phyloP scores from a whole-genome alignment of 2,329 filamentous ascomycete species.

The Hypocrella siamensis region DNA sequence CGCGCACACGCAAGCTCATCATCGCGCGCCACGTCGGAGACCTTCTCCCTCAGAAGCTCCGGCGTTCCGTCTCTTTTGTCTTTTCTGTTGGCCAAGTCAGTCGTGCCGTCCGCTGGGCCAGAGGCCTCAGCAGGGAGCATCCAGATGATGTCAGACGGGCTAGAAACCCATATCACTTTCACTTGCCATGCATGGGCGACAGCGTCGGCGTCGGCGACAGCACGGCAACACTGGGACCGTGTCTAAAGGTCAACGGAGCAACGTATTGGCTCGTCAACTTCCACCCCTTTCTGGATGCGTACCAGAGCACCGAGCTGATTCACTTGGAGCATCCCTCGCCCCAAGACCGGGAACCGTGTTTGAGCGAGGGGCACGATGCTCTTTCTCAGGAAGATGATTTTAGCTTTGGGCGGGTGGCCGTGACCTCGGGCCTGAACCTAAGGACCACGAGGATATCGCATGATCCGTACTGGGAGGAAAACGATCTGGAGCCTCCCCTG shows the following conservation, averaged over 20 bases:
- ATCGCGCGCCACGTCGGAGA: constrained; percentile 25
- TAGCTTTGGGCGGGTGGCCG: constrained; percentile 18
- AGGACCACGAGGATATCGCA: constrained; percentile 27
- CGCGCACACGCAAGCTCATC: constrained; percentile 19
- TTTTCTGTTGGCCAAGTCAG: constrained; percentile 22
- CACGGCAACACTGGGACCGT: constrained; percentile 26
- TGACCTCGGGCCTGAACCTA: constrained; percentile 24
- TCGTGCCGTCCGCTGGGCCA: constrained; percentile 21
- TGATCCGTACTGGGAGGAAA: constrained; percentile 28
- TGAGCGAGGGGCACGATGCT: constrained; percentile 20
- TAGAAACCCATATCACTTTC: constrained; percentile 26
- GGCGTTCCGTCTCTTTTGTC: constrained; percentile 16
- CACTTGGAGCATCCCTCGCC: constrained; percentile 24
- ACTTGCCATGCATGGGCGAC: constrained; percentile 27
- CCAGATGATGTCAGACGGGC: constrained; percentile 24
- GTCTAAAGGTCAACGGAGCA: constrained; percentile 19
- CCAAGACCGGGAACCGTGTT: constrained; percentile 20
- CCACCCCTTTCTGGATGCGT: constrained; percentile 25
- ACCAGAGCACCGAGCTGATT: constrained; percentile 11
- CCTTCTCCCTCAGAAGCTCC: constrained; percentile 19
- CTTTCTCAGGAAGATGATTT: constrained; percentile 14
- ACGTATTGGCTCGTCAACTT: constrained; percentile 27
- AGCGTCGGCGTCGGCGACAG: constrained; percentile 23
- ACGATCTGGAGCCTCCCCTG: constrained; percentile 21
- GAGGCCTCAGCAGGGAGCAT: constrained; percentile 19